phyloP scores from a whole-genome alignment of 1,139 yeast genomes.

The Suhomyces choctaworum region DNA sequence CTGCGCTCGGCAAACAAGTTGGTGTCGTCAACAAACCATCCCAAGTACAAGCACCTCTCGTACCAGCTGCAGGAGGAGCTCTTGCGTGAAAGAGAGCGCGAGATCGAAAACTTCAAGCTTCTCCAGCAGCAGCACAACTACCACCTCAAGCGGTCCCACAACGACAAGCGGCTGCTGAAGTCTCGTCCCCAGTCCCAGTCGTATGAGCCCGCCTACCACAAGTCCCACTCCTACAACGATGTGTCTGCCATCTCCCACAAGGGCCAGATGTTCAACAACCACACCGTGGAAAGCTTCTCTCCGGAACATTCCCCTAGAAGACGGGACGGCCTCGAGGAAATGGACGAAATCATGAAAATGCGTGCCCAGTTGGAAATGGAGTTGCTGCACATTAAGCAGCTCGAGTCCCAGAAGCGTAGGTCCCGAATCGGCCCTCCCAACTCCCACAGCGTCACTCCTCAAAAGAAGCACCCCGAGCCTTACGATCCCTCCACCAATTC shows the following conservation, averaged over 20 bases:
- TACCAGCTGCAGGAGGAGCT: constrained; percentile 22
- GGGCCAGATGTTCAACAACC: constrained; percentile 21
- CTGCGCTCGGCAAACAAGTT: constrained; percentile 21
- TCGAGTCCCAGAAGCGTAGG: constrained; percentile 30
- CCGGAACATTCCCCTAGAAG: constrained; percentile 26
- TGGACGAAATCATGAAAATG: constrained; percentile 34
- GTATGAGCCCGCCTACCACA: constrained; percentile 10
- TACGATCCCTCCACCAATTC: constrained; percentile 25
- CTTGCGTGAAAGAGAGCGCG: constrained; percentile 27
- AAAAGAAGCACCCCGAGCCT: constrained; percentile 8
- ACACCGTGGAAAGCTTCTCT: constrained; percentile 29
- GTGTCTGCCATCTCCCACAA: constrained; percentile 13
- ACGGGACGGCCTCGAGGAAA: constrained; percentile 19
- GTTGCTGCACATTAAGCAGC: constrained; percentile 37
- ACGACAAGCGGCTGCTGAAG: constrained; percentile 9
- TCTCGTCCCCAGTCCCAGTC: constrained; percentile 22
- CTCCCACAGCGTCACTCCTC: constrained; percentile 4
- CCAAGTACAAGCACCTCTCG: constrained; percentile 21
- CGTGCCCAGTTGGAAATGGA: constrained; percentile 45
- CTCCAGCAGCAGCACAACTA: constrained; percentile 37
- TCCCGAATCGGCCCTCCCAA: constrained; percentile 3
- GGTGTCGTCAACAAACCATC: constrained; percentile 23
- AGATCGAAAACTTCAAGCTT: constrained; percentile 32
- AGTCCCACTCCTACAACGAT: constrained; percentile 20
- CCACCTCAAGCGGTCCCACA: constrained; percentile 25